A percentile compares a stretch with the other conserved stretches of the same genome.
phyloP scores from a whole-genome alignment of 768 basidiomycete genomes.

The Rhodosporidiobolus odoratus region DNA sequence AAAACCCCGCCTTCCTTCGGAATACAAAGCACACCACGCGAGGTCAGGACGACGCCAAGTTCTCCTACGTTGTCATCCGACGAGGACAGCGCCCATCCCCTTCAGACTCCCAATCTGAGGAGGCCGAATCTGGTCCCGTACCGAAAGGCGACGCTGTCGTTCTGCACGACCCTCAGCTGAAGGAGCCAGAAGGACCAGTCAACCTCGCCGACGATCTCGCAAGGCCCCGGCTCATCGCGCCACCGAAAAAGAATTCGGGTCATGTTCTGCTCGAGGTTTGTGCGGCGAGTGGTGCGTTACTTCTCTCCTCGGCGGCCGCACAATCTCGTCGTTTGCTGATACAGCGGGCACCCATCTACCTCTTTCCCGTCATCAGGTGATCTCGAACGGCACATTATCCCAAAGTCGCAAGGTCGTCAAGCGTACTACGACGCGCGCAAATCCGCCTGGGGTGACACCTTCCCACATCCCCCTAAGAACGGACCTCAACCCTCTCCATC shows the following conservation, averaged over 20 bases:
- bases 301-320: too few species aligned
- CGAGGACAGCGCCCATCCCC: conserved; percentile 76
- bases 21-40: conserved; percentile 76
- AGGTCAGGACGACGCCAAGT: conserved; percentile 80
- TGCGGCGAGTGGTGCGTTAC: conserved; percentile 61
- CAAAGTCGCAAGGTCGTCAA: conserved; percentile 93
- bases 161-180: conserved; percentile 18
- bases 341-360: background rate
- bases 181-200: conserved; percentile 39
- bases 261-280: conserved; percentile 90
- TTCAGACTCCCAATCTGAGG: conserved; percentile 14
- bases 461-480: conserved; percentile 76
- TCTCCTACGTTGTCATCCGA: conserved; percentile 83
- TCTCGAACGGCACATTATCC: conserved; percentile 84
- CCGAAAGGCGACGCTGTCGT: conserved; percentile 36
- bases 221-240: conserved; percentile 87
- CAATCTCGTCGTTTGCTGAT: background rate
- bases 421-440: conserved; percentile 91
- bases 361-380: conserved; percentile 55
- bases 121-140: background rate
- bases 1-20: conserved; percentile 77
- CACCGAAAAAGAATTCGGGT: conserved; percentile 85
- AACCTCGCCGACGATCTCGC: conserved; percentile 60
- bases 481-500: conserved; percentile 24
- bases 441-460: conserved; percentile 86